Evolutionary conservation across 805 yeast species (phyloP).

Genomic region (Zygosaccharomyces lentus): DNA sequence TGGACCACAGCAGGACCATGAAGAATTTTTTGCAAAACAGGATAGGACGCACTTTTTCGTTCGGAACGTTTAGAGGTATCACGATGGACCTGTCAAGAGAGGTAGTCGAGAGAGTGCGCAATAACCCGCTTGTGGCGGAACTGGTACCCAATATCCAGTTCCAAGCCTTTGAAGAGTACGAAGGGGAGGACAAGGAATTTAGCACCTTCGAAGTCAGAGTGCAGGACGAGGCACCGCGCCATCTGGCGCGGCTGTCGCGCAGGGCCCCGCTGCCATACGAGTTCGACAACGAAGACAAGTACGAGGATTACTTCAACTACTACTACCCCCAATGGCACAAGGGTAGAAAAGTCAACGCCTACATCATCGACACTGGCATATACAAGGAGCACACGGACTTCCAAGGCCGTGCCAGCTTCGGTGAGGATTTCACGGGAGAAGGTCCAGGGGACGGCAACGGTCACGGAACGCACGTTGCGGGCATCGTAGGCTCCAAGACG

Average conservation of each 20-base stretch:
- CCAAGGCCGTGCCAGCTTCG: constrained; percentile 55
- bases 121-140: constrained; percentile 62
- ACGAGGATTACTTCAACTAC: constrained; percentile 39
- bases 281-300: constrained; percentile 15
- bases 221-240: constrained; percentile 57
- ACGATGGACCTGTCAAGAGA: constrained; percentile 55
- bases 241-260: constrained; percentile 61
- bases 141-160: constrained; percentile 64
- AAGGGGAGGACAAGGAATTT: constrained; percentile 11
- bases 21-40: constrained; percentile 44
- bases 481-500: constrained; percentile 70
- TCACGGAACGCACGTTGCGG: constrained; percentile 94
- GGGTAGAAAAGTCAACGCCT: constrained; percentile 66
- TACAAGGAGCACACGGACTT: constrained; percentile 55
- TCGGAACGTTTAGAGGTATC: constrained; percentile 70
- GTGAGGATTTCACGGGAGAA: constrained; percentile 59
- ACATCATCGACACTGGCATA: constrained; percentile 85
- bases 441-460: constrained; percentile 68
- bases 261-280: constrained; percentile 35
- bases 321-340: constrained; percentile 42
- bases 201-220: constrained; percentile 9
- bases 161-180: constrained; percentile 44
- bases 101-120: constrained; percentile 44
- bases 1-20: constrained; percentile 26
- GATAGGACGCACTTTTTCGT: constrained; percentile 50